These are phyloP conservation scores for Eimeria brunetti DNA, from an alignment of 169 alveolate genomes.

Conservation along the genomic window DNA sequence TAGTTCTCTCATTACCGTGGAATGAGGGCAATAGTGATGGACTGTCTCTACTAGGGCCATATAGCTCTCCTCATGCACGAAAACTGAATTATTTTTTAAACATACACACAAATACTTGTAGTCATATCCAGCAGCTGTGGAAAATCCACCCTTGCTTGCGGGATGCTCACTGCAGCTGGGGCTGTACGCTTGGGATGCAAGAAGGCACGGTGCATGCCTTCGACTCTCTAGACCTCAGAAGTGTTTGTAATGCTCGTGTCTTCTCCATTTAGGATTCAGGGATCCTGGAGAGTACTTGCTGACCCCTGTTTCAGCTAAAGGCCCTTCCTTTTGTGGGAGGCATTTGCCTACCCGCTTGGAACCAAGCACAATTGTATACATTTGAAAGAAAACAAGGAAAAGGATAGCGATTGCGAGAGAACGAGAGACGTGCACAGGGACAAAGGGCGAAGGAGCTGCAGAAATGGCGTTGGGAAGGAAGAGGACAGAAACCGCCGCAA, in stretches of 20 bases:
- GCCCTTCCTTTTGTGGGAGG: neutral
- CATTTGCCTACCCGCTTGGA: neutral
- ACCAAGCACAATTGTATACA: neutral
- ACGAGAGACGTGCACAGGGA: neutral
- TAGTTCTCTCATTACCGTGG: no score
- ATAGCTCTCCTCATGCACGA: no score
- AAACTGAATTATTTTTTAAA: no score
- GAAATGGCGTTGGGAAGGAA: slow-evolving; percentile 26
- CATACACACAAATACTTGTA: no score
- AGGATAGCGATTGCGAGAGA: neutral
- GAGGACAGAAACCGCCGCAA: neutral
- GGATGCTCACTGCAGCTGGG: no score
- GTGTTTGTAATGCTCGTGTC: neutral
- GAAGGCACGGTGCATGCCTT: neutral
- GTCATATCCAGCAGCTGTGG: no score
- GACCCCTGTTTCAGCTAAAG: neutral
- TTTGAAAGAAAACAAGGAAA: neutral
- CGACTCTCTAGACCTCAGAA: neutral
- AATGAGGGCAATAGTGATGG: no score
- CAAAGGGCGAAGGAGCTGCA: neutral
- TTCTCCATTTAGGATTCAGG: neutral
- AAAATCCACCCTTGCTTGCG: no score
- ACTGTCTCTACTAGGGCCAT: no score
- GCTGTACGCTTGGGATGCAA: neutral
- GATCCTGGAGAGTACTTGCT: neutral